Base-by-base conservation (phyloP, 352 stramenopile species). In the Globisporangium radiosum region DNA sequence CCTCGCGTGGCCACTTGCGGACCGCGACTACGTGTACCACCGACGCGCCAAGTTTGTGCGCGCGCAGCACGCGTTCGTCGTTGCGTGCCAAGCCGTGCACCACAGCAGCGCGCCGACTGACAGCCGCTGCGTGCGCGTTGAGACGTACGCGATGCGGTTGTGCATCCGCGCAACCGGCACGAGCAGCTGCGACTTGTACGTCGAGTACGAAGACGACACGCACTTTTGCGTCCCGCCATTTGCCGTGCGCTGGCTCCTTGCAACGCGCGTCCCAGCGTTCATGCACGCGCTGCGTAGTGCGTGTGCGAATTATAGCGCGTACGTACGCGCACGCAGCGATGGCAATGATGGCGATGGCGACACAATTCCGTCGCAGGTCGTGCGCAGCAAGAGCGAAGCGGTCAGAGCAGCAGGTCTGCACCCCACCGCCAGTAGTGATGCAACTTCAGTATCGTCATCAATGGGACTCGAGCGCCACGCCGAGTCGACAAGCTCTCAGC, bases 1-100 rank as follows among this genome's bases (percentile, higher is more conserved):
- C 25, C 55, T 90, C 51, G 77, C 77, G 52, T 92, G 83, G 83
- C 83, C 83, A 11, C 71, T 90, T 40, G 59, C 81, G 8, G 73
- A 78, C 53, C 81, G 83, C 6, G 83, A 93, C 63, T 93, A 93
- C 59, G 83, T 91, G n/a, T 93, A 85, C 62, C 65, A 76, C 54
- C 78, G 83, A 3, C 75, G 75, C 15, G 68, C 73, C 50, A 77
- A 81, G 62, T 88, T 80, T 44, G 87, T 86, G 40, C 19, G 70
- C 3, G 38, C 60, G 19, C 68, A 89, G 44, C 73, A 76, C 13
- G 60, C 78, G 17, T 93, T 90, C 57, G 83, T 90, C 36, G 63
- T 91, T 33, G 60, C 89, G 19, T 88, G 69, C 15, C 76, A 91
- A 38, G 66, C 78, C 4, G 69, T 71, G 19, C 68, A 86, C 45